phyloP scores from a whole-genome alignment of 108 stramenopile genomes.

The Cyclotella atomus region DNA sequence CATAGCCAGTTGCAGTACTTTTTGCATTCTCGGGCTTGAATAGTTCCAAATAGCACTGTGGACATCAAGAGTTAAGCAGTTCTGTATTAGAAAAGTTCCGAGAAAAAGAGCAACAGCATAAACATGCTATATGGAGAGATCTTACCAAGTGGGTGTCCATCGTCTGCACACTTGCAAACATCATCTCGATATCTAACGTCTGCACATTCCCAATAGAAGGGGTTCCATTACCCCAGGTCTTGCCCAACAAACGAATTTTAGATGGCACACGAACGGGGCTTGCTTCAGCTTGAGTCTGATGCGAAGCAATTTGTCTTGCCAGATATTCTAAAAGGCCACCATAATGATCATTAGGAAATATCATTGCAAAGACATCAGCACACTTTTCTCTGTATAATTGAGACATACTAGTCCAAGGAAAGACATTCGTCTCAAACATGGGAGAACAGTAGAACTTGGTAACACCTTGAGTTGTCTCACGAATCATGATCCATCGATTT shows the following conservation, averaged over 20 bases:
- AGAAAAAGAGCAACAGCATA: too few relatives aligned
- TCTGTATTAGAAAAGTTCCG: too few relatives aligned
- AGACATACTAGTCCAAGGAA: slow-evolving; percentile 24
- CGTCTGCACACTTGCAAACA: slow-evolving; percentile 11
- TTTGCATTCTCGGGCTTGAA: too few relatives aligned
- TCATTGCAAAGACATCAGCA: slow-evolving; percentile 32
- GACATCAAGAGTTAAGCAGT: too few relatives aligned
- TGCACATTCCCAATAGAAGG: neutral
- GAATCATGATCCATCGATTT: slow-evolving; percentile 52
- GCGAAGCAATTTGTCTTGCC: slow-evolving; percentile 24
- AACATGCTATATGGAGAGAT: neutral
- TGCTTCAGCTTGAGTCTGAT: slow-evolving; percentile 9
- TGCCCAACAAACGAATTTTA: slow-evolving; percentile 24
- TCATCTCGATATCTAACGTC: slow-evolving; percentile 14
- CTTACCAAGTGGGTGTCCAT: slow-evolving; percentile 6
- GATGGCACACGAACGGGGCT: slow-evolving; percentile 22
- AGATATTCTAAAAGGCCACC: slow-evolving; percentile 11
- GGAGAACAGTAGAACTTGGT: slow-evolving; percentile 49
- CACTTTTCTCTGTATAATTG: slow-evolving; percentile 28
- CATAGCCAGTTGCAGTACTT: too few relatives aligned
- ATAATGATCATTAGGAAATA: slow-evolving; percentile 18
- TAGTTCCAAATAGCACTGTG: too few relatives aligned
- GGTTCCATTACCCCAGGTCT: slow-evolving; percentile 3
- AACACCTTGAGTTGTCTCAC: slow-evolving; percentile 30
- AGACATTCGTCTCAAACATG: slow-evolving; percentile 45